These are phyloP conservation scores for Acanthamoeba healyi DNA, from an alignment of 208 protist species.

Conservation along the genomic window DNA sequence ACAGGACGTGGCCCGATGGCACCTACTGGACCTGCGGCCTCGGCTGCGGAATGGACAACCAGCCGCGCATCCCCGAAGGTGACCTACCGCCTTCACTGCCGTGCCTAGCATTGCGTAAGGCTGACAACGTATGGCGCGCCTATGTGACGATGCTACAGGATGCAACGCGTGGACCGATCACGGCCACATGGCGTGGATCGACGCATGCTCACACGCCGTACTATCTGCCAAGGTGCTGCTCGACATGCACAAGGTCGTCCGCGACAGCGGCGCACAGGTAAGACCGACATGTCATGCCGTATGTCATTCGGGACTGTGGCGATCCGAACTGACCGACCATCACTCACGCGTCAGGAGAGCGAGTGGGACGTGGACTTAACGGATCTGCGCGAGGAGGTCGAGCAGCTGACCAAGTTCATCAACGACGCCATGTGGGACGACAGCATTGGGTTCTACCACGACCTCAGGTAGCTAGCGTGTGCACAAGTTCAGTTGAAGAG, in stretches of 20 bases:
- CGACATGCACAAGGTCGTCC: constrained; percentile 42
- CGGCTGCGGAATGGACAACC: constrained; percentile 64
- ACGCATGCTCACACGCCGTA: constrained; percentile 30
- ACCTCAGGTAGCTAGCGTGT: no score
- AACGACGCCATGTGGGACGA: constrained; percentile 68
- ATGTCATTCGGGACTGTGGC: no score
- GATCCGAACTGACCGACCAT: no score
- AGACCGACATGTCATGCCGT: no score
- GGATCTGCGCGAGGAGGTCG: constrained; percentile 38
- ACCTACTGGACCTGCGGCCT: constrained; percentile 67
- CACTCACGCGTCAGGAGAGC: no score
- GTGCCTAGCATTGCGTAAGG: no score
- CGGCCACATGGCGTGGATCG: constrained; percentile 70
- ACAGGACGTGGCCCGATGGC: constrained; percentile 57
- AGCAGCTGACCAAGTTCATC: not conserved
- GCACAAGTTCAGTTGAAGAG: no score
- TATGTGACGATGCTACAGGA: no score
- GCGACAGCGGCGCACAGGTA: not conserved
- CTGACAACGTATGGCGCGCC: no score
- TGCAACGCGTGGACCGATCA: constrained; percentile 58
- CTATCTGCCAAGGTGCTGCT: constrained; percentile 40
- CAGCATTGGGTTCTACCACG: constrained; percentile 4
- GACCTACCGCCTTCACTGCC: not conserved
- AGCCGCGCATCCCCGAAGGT: constrained; percentile 64
- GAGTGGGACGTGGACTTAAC: constrained; percentile 28